Evolutionary conservation across 1,139 yeast genomes (phyloP).

Genomic region (Groenewaldozyma sp.): DNA sequence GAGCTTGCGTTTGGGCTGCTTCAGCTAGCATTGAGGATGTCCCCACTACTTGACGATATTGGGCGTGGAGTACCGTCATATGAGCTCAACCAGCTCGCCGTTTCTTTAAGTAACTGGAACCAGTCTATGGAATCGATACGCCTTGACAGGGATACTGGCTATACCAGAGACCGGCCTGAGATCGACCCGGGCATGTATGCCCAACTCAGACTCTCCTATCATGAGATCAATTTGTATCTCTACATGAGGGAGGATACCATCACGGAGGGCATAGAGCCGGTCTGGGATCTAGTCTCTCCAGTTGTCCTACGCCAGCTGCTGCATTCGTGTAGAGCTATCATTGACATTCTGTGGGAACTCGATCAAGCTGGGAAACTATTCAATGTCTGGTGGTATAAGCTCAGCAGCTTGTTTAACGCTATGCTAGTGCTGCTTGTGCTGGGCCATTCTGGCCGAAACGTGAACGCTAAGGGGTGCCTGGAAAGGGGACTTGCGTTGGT

Average conservation of each 20-base stretch:
- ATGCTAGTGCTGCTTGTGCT: constrained; percentile 41
- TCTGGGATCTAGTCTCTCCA: constrained; percentile 10
- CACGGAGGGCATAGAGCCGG: constrained; percentile 13
- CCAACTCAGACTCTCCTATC: constrained; percentile 16
- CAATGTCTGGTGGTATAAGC: constrained; percentile 49
- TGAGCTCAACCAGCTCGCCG: constrained; percentile 9
- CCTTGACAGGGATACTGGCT: constrained; percentile 5
- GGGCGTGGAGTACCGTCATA: constrained; percentile 14
- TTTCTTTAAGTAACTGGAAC: constrained; percentile 14
- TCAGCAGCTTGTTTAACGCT: constrained; percentile 40
- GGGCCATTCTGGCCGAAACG: constrained; percentile 33
- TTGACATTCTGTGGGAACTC: constrained; percentile 31
- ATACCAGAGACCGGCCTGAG: constrained; percentile 5
- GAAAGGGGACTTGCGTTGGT: constrained; percentile 23
- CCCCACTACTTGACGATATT: constrained; percentile 18
- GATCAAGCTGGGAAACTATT: constrained; percentile 15
- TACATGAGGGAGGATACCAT: constrained; percentile 12
- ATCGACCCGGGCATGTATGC: constrained; percentile 12
- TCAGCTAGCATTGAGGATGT: constrained; percentile 17
- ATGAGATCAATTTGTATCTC: constrained; percentile 15
- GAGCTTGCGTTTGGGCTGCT: constrained; percentile 36
- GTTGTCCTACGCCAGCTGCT: constrained; percentile 12
- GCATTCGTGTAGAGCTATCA: constrained; percentile 17
- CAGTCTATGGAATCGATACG: constrained; percentile 1
- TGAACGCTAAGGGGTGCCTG: constrained; percentile 19